Percentiles rank a stretch among this genome's conserved stretches.
Conservation (phyloP, 768 basidiomycete genomes). For the Myochromella boudieri region DNA sequence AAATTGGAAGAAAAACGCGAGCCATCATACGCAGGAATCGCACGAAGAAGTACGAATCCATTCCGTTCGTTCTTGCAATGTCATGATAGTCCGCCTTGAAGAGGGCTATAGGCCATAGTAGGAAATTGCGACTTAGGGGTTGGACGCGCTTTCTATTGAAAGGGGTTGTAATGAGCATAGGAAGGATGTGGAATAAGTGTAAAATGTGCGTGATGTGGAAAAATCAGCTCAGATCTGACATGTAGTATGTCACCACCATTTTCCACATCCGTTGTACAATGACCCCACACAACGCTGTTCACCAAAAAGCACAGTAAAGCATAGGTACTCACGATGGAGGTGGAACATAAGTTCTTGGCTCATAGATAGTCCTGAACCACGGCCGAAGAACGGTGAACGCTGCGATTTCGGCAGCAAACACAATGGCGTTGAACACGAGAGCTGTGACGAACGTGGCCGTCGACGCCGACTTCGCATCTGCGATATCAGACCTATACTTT, state of each 20-base stretch:
- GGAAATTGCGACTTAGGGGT: conserved; percentile 51
- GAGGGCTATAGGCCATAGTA: conserved; percentile 69
- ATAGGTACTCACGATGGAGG: conserved; percentile 34
- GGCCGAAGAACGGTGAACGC: conserved; percentile 83
- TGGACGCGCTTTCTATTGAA: conserved; percentile 54
- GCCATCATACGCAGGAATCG: conserved; percentile 87
- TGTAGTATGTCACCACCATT: no score
- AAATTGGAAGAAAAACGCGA: conserved; percentile 84
- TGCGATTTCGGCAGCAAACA: conserved; percentile 69
- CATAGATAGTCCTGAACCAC: conserved; percentile 86
- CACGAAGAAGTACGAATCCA: conserved; percentile 93
- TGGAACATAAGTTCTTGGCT: conserved; percentile 75
- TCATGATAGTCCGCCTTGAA: conserved; percentile 60
- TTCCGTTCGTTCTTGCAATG: conserved; percentile 70
- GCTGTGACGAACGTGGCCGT: conserved; percentile 82
- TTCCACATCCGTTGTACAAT: no score
- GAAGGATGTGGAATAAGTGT: no score
- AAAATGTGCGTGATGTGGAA: no score
- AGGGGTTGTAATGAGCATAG: not conserved
- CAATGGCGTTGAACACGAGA: conserved; percentile 75
- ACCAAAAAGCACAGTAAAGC: no score
- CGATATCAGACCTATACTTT: conserved; percentile 35
- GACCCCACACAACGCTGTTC: no score
- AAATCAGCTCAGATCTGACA: no score
- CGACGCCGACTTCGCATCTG: conserved; percentile 56